Base-by-base conservation (phyloP, 2,329 filamentous ascomycete species). In the Cordyceps farinosa region DNA sequence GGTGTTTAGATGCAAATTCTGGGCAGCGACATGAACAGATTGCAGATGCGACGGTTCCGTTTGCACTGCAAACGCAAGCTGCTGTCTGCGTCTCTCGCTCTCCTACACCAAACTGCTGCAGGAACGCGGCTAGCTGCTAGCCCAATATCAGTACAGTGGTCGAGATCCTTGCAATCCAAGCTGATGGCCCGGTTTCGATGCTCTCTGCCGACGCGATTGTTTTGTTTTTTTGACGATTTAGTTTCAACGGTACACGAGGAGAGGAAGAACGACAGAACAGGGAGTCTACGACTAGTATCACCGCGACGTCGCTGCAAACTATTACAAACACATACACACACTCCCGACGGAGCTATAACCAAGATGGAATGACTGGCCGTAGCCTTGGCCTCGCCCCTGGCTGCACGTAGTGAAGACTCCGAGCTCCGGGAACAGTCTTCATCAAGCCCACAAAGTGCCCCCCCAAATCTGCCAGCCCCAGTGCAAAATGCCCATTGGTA, bases 41-140 rank as follows among this genome's bases (percentile, higher is more conserved):
- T 5, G n/a, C 22, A 40, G 15, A 22, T 17, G 29, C 11, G 30
- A 13, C 5, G 15, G 45, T 40, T 53, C 22, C 58, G 58, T 61
- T 61, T 53, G 50, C 11, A 9, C 30, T 53, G 50, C 58, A 61
- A 61, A 61, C 40, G 58, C 36, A 32, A 42, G n/a, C 38, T 45
- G 40, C 54, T 40, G 29, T 34, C 29, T 40, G 11, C 38, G 7
- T 44, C 38, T 29, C 22, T 34, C 22, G 54, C 30, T 27, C 50
- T 53, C 32, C n/a, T 17, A 27, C 22, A 50, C 8, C 11, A 50
- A 40, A 29, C 54, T 48, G 54, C 29, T 59, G 32, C 34, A 45
- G 50, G 11, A 36, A 47, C 57, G 22, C 36, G 17, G n/a, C 22
- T 32, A n/a, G 22, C 47, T 29, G 38, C 58, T 53, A 44, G 40